Conservation (phyloP, 495 filamentous ascomycete genomes). For the Chlorociboria aeruginascens region DNA sequence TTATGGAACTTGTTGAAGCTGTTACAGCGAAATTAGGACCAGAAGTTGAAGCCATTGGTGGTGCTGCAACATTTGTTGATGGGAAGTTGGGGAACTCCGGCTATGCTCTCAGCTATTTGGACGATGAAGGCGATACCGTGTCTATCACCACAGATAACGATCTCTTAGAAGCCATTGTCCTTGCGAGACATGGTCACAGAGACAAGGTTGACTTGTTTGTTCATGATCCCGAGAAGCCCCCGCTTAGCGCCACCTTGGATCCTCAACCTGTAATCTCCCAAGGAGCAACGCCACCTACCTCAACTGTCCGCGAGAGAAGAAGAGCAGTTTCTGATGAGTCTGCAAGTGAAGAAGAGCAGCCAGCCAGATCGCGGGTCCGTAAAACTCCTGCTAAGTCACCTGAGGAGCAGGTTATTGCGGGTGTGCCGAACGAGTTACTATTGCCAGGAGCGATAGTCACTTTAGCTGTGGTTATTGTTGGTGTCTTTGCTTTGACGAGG, state of each 20-base stretch:
- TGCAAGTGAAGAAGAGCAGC: conserved; percentile 52
- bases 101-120: conserved; percentile 90
- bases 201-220: conserved; percentile 98
- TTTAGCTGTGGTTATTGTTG: conserved; percentile 84
- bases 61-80: conserved; percentile 60
- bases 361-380: conserved; percentile 34
- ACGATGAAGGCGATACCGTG: conserved; percentile 95
- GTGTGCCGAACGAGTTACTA: conserved; percentile 88
- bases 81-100: conserved; percentile 70
- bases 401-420: conserved; percentile 72
- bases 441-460: conserved; percentile 92
- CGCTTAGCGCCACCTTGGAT: conserved; percentile 54
- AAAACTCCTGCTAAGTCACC: conserved; percentile 28
- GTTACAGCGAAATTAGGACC: conserved; percentile 77
- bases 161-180: conserved; percentile 75
- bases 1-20: conserved; percentile 65
- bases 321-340: conserved; percentile 32
- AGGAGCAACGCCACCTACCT: conserved; percentile 42
- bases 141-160: conserved; percentile 95
- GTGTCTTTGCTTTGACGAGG: conserved; percentile 84
- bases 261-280: conserved; percentile 42
- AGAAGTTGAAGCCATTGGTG: conserved; percentile 82
- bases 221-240: conserved; percentile 80
- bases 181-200: conserved; percentile 60
- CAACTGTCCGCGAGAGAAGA: conserved; percentile 46